Conservation (phyloP, 371 early-diverging fungal genomes). For the Caulochytrium protostelioides region DNA sequence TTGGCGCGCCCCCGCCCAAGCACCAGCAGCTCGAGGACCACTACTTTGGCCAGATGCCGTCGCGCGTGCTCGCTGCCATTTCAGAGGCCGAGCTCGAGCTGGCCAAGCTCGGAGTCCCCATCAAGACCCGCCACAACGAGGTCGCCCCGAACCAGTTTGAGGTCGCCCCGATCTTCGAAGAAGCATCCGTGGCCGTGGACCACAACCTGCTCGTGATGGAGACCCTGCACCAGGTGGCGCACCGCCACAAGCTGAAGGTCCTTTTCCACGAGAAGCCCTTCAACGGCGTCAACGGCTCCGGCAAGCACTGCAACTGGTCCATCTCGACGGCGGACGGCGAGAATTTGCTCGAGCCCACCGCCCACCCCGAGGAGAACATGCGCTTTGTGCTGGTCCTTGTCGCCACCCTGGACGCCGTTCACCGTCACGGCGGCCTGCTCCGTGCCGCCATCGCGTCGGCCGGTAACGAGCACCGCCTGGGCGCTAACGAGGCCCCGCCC, state of each 20-base stretch:
- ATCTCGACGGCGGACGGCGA: constrained; percentile 80
- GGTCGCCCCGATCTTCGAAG: constrained; percentile 92
- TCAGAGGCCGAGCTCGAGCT: constrained; percentile 84
- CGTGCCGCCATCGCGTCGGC: constrained; percentile 77
- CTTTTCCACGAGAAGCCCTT: constrained; percentile 98
- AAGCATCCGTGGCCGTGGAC: constrained; percentile 86
- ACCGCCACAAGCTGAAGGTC: constrained; percentile 82
- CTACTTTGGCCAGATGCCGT: constrained; percentile 93
- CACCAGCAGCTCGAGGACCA: constrained; percentile 97
- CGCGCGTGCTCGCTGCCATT: constrained; percentile 72
- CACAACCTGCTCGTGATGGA: constrained; percentile 97
- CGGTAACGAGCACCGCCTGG: constrained; percentile 90
- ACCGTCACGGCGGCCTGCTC: constrained; percentile 69
- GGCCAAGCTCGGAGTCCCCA: constrained; percentile 79
- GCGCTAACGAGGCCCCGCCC: constrained; percentile 95
- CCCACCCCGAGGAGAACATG: constrained; percentile 82
- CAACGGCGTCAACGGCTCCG: constrained; percentile 92
- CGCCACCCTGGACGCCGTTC: constrained; percentile 68
- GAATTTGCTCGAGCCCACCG: constrained; percentile 83
- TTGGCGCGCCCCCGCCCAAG: constrained; percentile 84
- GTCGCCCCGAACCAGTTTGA: constrained; percentile 97
- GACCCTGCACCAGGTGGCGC: constrained; percentile 83
- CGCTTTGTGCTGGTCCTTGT: constrained; percentile 84
- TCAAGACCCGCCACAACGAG: constrained; percentile 98
- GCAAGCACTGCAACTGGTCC: constrained; percentile 98